Conservation (phyloP, 805 yeast genomes). For the Myxozyma kluyveri region DNA sequence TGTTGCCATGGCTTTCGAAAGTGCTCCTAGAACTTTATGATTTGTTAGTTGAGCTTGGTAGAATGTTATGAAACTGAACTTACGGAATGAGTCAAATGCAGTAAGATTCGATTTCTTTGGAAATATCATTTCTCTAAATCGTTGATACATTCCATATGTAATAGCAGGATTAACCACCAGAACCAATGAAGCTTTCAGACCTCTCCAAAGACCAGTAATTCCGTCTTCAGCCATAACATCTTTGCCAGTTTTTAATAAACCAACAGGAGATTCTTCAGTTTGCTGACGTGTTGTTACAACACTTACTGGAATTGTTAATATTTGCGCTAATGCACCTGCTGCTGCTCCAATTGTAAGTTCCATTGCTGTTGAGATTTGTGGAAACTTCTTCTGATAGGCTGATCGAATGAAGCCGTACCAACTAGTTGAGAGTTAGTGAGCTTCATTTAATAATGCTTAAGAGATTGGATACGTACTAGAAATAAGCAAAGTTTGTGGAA, state of each 20-base stretch:
- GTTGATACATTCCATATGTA: conserved; percentile 77
- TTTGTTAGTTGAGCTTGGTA: conserved; percentile 21
- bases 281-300: conserved; percentile 66
- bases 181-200: conserved; percentile 74
- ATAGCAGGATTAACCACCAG: conserved; percentile 81
- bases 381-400: conserved; percentile 48
- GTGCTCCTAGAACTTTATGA: conserved; percentile 67
- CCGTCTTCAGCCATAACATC: conserved; percentile 65
- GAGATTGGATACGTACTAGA: conserved; percentile 43
- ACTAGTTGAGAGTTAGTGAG: conserved; percentile 16
- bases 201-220: conserved; percentile 72
- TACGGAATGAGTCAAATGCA: conserved; percentile 26
- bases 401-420: conserved; percentile 77
- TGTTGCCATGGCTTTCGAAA: conserved; percentile 78
- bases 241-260: conserved; percentile 45
- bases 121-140: conserved; percentile 46
- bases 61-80: not conserved
- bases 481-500: conserved; percentile 75
- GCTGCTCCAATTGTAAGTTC: conserved; percentile 73
- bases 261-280: conserved; percentile 30
- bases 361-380: conserved; percentile 52
- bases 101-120: conserved; percentile 12
- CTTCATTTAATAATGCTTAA: not conserved
- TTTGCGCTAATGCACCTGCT: conserved; percentile 79
- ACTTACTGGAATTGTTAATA: conserved; percentile 77